Evolutionary conservation across 2,329 filamentous ascomycete species (phyloP).

Genomic region (Microcyclospora tardicrescens): DNA sequence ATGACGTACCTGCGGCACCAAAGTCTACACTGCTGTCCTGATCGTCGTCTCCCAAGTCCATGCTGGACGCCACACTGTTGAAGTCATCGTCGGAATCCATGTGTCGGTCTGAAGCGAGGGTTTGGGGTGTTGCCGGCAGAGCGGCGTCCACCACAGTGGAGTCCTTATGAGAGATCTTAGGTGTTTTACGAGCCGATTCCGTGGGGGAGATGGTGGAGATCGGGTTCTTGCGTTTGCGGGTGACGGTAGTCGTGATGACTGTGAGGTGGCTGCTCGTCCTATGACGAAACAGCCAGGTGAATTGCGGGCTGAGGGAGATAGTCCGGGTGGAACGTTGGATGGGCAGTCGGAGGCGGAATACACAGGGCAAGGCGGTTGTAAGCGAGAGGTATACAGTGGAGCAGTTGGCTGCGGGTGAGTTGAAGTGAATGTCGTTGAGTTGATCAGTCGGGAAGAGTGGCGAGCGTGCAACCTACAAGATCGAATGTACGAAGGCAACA

Average conservation of each 20-base stretch:
- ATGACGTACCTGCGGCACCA: slow-evolving; percentile 28
- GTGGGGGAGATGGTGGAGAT: background rate
- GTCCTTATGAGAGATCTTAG: background rate
- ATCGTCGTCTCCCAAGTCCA: slow-evolving; percentile 51
- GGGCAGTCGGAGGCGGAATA: too few relatives aligned
- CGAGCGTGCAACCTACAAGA: too few relatives aligned
- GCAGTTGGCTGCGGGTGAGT: too few relatives aligned
- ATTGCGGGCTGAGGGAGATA: too few relatives aligned
- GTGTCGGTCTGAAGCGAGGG: slow-evolving; percentile 31
- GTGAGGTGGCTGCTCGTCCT: background rate
- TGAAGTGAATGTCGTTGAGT: too few relatives aligned
- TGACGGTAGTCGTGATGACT: background rate
- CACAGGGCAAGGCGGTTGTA: too few relatives aligned
- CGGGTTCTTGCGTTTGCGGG: background rate
- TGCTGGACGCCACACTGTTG: slow-evolving; percentile 71
- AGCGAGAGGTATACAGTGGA: too few relatives aligned
- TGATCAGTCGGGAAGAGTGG: too few relatives aligned
- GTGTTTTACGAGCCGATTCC: background rate
- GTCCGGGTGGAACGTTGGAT: too few relatives aligned
- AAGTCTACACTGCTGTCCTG: slow-evolving; percentile 57
- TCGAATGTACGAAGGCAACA: too few relatives aligned
- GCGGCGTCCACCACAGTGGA: slow-evolving; percentile 23
- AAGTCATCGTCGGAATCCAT: slow-evolving; percentile 98
- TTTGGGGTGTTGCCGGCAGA: slow-evolving; percentile 38
- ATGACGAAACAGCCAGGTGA: background rate